These are phyloP conservation scores for Corynascus novoguineensis DNA, from an alignment of 495 filamentous ascomycete genomes.

Conservation along the genomic window DNA sequence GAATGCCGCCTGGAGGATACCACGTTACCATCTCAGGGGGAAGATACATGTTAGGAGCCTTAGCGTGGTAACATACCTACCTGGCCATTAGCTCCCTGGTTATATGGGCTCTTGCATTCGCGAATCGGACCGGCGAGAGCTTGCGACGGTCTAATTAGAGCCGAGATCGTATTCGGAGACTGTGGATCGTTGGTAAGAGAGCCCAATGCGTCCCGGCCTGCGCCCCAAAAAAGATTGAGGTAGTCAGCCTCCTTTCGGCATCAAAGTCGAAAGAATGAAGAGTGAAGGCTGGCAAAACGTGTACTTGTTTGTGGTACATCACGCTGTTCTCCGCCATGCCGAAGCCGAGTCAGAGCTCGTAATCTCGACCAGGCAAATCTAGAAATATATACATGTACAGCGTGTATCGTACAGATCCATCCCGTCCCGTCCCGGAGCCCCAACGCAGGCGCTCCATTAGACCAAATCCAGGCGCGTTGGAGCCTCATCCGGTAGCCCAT, in stretches of 20 bases:
- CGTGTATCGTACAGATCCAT: neutral
- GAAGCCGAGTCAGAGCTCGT: neutral
- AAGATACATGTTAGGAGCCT: too few relatives aligned
- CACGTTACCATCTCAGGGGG: neutral
- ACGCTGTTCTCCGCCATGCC: neutral
- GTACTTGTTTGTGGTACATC: neutral
- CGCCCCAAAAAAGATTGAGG: too few relatives aligned
- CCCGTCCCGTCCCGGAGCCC: neutral
- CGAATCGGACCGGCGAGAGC: neutral
- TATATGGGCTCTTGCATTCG: neutral
- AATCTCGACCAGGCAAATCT: neutral
- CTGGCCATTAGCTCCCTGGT: too few relatives aligned
- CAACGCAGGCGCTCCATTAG: neutral
- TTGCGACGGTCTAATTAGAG: neutral
- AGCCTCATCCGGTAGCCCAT: too few relatives aligned
- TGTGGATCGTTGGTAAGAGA: neutral
- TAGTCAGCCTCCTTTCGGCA: too few relatives aligned
- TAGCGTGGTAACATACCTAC: too few relatives aligned
- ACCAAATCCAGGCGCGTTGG: neutral
- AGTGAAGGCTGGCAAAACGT: neutral
- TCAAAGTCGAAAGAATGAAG: too few relatives aligned
- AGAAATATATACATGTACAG: neutral
- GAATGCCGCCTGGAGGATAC: neutral
- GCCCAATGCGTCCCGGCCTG: too few relatives aligned
- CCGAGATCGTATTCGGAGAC: neutral